Evolutionary conservation across 352 stramenopile genomes (phyloP).

Genomic region (Phytophthora nicotianae): DNA sequence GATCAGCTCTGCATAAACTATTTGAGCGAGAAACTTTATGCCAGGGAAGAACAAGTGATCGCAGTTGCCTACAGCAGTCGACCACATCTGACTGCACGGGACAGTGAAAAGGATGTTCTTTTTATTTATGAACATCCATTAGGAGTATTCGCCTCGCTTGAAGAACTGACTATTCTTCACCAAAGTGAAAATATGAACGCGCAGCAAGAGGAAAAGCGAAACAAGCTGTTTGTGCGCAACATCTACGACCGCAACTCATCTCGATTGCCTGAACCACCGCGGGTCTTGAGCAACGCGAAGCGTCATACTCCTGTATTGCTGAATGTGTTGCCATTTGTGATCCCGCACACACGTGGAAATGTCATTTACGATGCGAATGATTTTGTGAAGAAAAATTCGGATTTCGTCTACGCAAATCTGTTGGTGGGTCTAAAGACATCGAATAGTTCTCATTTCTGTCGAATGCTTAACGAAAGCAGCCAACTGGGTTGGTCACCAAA

Average conservation of each 20-base stretch:
- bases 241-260: conserved; percentile 58
- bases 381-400: conserved; percentile 77
- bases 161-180: conserved; percentile 70
- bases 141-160: conserved; percentile 68
- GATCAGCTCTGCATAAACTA: conserved; percentile 87
- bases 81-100: not conserved
- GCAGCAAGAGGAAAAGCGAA: conserved; percentile 67
- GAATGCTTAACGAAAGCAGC: conserved; percentile 31
- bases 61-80: conserved; percentile 13
- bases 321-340: conserved; percentile 43
- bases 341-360: conserved; percentile 52
- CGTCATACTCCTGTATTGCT: conserved; percentile 5
- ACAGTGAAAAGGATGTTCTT: conserved; percentile 32
- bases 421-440: conserved; percentile 41
- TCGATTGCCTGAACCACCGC: conserved; percentile 30
- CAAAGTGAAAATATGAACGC: conserved; percentile 51
- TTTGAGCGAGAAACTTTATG: conserved; percentile 77
- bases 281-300: conserved; percentile 12
- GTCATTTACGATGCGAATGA: conserved; percentile 65
- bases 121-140: conserved; percentile 57
- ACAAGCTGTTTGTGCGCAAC: conserved; percentile 69
- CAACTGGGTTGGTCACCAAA: not conserved
- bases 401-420: conserved; percentile 51
- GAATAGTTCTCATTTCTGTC: conserved; percentile 27
- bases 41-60: conserved; percentile 44